Evolutionary conservation across 768 basidiomycete species (phyloP).

Genomic region (Boletus sp.): DNA sequence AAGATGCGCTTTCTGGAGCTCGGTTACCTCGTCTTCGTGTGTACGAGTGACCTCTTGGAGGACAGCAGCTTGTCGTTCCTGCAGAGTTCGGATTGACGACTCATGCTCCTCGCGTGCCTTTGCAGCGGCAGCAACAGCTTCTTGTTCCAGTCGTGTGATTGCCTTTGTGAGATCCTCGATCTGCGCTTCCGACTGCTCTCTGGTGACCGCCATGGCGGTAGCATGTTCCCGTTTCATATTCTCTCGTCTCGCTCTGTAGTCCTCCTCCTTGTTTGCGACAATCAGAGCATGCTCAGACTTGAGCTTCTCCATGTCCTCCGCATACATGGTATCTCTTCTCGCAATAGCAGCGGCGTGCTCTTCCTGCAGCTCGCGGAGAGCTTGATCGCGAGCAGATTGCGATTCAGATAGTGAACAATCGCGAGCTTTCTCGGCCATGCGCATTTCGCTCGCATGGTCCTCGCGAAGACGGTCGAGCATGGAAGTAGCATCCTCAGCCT

Average conservation of each 20-base stretch:
- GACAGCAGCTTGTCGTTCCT: conserved; percentile 53
- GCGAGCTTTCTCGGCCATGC: conserved; percentile 70
- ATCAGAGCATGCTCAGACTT: conserved; percentile 59
- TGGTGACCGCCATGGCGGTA: conserved; percentile 28
- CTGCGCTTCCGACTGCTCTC: conserved; percentile 40
- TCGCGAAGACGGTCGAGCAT: conserved; percentile 68
- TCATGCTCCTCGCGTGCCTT: conserved; percentile 48
- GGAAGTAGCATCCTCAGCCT: conserved; percentile 56
- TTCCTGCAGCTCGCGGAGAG: conserved; percentile 64
- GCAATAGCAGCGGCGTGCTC: conserved; percentile 66
- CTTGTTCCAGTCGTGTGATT: conserved; percentile 47
- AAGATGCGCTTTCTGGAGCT: conserved; percentile 48
- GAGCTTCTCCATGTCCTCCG: conserved; percentile 61
- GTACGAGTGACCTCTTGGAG: conserved; percentile 53
- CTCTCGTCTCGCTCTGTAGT: conserved; percentile 42
- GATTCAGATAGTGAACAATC: conserved; percentile 75
- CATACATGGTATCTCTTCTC: conserved; percentile 62
- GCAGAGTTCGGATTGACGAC: conserved; percentile 41
- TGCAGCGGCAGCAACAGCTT: conserved; percentile 37
- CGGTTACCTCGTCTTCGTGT: conserved; percentile 53
- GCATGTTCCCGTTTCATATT: conserved; percentile 36
- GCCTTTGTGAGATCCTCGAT: conserved; percentile 61
- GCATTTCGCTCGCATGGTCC: conserved; percentile 71
- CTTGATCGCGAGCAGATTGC: conserved; percentile 58
- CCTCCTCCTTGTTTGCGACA: conserved; percentile 56